A percentile compares a stretch with the other conserved stretches of the same genome.
Evolutionary conservation across 1,284 basidiomycete species (phyloP).

Genomic region (Cronartium quercuum): DNA sequence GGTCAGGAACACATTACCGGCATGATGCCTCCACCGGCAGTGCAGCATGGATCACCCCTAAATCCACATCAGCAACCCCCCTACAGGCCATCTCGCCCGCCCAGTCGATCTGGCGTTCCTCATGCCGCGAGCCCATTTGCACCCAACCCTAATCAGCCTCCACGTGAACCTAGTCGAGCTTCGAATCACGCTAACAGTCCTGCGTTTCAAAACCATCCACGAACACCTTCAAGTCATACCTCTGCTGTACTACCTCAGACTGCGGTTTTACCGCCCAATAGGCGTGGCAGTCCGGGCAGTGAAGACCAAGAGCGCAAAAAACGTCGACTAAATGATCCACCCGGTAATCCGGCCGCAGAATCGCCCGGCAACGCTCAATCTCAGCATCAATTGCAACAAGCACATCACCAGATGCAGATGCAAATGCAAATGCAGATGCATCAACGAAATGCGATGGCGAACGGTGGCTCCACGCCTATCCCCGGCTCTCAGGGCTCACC

Average conservation of each 20-base stretch:
- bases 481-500: neutral
- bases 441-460: neutral
- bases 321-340: slow-evolving; percentile 17
- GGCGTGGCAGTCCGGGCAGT: slow-evolving; percentile 20
- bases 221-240: slow-evolving; percentile 11
- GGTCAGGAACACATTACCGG: slow-evolving; percentile 15
- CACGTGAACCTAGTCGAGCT: slow-evolving; percentile 19
- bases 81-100: slow-evolving; percentile 30
- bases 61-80: slow-evolving; percentile 7
- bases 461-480: slow-evolving; percentile 3
- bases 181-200: slow-evolving; percentile 35
- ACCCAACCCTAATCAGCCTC: slow-evolving; percentile 12
- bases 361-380: neutral
- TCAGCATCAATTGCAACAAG: neutral
- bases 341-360: neutral
- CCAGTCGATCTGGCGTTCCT: slow-evolving; percentile 14
- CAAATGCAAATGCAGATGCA: slow-evolving; percentile 12
- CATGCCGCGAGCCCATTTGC: slow-evolving; percentile 28
- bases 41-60: slow-evolving; percentile 23
- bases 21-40: slow-evolving; percentile 31
- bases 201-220: slow-evolving; percentile 15
- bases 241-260: slow-evolving; percentile 24
- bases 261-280: slow-evolving; percentile 9
- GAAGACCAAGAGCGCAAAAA: slow-evolving; percentile 37
- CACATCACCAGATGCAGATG: slow-evolving; percentile 19